Evolutionary conservation across 148 eudicot species (phyloP), one percentile per base, ranked within the genome.

Genomic region (Euryodendron excelsum): DNA sequence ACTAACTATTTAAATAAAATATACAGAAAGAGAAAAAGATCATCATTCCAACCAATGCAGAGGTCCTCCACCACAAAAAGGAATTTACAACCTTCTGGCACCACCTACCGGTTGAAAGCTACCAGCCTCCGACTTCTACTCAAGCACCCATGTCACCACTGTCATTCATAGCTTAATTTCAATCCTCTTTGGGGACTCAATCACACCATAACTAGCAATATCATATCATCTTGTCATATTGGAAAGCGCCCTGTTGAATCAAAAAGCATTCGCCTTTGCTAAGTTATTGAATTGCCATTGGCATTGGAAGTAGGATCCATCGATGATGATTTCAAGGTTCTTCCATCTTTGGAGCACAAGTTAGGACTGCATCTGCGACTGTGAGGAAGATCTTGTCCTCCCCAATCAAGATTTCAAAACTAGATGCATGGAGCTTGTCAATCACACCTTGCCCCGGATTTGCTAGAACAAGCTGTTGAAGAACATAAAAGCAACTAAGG

Each of bases 361-460:
- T 85, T 37, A 73, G 80, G 75, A 91, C 85, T 1, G 96, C 93
- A 44, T 91, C 88, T 20, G 69, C 93, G 11, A 88, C 93, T 0
- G 90, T 89, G 27, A 88, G 86, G 81, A 82, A 88, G 74, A 91
- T 88, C 56, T 86, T 85, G 81, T 88, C 87, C 77, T 90, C 86
- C 56, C 91, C 93, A 0, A 91, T 66, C 74, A 78, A 11, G 7
- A 61, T 77, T 25, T 83, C 77, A 23, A 88, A 88, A 0, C 75
- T 36, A 4, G 96, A 80, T 37, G 87, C 87, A 27, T 90, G 82
- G 44, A 91, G 83, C 75, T 91, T 88, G 62, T 86, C 86, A 63
- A 88, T 66, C 48, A 91, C 91, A 28, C 75, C 72, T 8, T 77
- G 80, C 20, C 96, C 93, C 23, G 93, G 93, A 66, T 90, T 91